Conservation (phyloP, 305 asterid genomes). For the Salvia sclarea region DNA sequence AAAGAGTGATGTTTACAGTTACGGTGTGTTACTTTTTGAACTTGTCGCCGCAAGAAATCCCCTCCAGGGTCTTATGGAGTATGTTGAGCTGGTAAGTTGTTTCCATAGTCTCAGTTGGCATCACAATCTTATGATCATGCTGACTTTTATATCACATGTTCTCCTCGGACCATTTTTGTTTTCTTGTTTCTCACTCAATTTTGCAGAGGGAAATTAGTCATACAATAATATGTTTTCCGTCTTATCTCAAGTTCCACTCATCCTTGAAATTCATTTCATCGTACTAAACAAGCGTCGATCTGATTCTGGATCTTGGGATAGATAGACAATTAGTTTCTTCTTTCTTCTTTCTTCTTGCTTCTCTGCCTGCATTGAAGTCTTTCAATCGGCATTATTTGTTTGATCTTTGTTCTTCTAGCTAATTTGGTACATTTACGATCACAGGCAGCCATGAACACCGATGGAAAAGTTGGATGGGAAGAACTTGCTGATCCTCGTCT, state of each 20-base stretch:
- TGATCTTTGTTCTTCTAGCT: background rate
- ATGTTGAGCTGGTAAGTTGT: slow-evolving; percentile 72
- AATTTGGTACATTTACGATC: slow-evolving; percentile 15
- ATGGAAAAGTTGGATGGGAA: slow-evolving; percentile 92
- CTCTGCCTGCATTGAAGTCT: background rate
- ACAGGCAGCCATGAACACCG: slow-evolving; percentile 92
- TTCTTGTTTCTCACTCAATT: background rate
- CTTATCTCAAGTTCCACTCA: background rate
- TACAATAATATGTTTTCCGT: background rate
- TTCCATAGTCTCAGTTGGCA: slow-evolving; percentile 15
- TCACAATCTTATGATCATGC: slow-evolving; percentile 6
- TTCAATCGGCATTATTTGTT: background rate
- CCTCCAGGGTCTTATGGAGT: slow-evolving; percentile 83
- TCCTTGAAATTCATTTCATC: background rate
- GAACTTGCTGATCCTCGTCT: slow-evolving; percentile 87
- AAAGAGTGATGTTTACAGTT: slow-evolving; percentile 86
- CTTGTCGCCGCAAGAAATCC: slow-evolving; percentile 84
- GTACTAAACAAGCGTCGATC: background rate
- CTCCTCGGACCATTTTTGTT: background rate
- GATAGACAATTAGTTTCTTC: background rate
- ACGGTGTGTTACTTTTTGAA: slow-evolving; percentile 82
- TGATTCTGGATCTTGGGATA: background rate
- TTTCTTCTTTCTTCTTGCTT: background rate
- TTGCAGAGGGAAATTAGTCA: background rate
- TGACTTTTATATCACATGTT: background rate